These are phyloP conservation scores for Penicillium pancosmium DNA, from an alignment of 495 filamentous ascomycete genomes.

Conservation along the genomic window DNA sequence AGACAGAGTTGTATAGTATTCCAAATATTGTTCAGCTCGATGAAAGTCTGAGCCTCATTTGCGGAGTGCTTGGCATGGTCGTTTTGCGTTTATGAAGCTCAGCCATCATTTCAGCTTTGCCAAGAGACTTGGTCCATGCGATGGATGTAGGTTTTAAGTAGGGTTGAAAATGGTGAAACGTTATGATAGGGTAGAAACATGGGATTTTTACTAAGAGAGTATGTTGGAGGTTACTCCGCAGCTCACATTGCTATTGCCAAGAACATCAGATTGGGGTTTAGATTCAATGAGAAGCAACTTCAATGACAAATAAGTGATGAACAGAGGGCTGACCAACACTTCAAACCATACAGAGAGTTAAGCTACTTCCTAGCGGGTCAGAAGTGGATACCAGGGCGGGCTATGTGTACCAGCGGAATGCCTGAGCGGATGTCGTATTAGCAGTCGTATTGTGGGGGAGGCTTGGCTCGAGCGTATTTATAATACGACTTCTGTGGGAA, in stretches of 20 bases:
- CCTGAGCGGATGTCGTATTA: conserved; percentile 2
- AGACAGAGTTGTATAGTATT: conserved; percentile 5
- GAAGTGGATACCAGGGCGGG: background rate
- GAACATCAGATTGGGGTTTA: too few relatives aligned
- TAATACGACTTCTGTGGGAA: conserved; percentile 17
- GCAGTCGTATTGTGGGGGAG: background rate
- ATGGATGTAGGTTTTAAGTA: background rate
- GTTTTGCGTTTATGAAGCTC: background rate
- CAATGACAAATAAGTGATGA: too few relatives aligned
- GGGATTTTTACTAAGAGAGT: too few relatives aligned
- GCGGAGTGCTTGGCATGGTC: background rate
- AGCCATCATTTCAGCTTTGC: background rate
- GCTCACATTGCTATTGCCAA: too few relatives aligned
- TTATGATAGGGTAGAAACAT: too few relatives aligned
- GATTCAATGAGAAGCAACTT: too few relatives aligned
- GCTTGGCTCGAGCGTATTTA: conserved; percentile 19
- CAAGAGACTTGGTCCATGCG: background rate
- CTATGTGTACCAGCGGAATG: background rate
- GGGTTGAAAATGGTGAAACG: too few relatives aligned
- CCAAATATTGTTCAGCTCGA: conserved; percentile 14
- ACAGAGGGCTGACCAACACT: background rate
- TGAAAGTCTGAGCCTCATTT: conserved; percentile 6
- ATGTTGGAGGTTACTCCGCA: too few relatives aligned
- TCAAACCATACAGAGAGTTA: background rate
- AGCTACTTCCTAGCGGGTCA: background rate